A percentile compares a stretch with the other conserved stretches of the same genome.
These are phyloP conservation scores for Fusarium vanettenii DNA, from an alignment of 2,329 filamentous ascomycete genomes.

Conservation along the genomic window DNA sequence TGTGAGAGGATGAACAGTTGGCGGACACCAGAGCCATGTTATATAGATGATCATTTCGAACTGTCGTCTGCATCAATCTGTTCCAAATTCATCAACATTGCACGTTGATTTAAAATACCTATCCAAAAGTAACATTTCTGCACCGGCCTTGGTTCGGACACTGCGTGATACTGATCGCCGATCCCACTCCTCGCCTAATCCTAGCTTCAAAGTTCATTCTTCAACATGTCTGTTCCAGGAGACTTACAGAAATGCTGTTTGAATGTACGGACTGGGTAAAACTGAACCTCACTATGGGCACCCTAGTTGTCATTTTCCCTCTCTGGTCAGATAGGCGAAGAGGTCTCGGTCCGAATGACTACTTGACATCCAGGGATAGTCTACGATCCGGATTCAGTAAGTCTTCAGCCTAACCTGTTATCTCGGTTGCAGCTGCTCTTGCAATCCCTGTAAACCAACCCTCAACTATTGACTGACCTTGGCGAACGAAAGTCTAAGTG, in stretches of 20 bases:
- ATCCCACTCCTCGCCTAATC: background rate
- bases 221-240: background rate
- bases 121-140: background rate
- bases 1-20: background rate
- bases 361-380: background rate
- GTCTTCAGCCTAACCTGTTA: background rate
- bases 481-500: background rate
- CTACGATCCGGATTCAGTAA: background rate
- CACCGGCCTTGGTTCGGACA: background rate
- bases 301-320: background rate
- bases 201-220: background rate
- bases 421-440: background rate
- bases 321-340: background rate
- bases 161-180: background rate
- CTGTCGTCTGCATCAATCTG: background rate
- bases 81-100: background rate
- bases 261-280: background rate
- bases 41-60: too few relatives aligned
- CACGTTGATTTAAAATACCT: background rate
- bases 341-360: background rate
- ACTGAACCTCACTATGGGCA: background rate
- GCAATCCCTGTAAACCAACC: background rate
- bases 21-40: background rate
- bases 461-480: background rate
- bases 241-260: background rate